Percentiles rank a stretch among this genome's conserved stretches.
Evolutionary conservation across 2,329 filamentous ascomycete genomes (phyloP).

Genomic region (Cyclaneusma minus): DNA sequence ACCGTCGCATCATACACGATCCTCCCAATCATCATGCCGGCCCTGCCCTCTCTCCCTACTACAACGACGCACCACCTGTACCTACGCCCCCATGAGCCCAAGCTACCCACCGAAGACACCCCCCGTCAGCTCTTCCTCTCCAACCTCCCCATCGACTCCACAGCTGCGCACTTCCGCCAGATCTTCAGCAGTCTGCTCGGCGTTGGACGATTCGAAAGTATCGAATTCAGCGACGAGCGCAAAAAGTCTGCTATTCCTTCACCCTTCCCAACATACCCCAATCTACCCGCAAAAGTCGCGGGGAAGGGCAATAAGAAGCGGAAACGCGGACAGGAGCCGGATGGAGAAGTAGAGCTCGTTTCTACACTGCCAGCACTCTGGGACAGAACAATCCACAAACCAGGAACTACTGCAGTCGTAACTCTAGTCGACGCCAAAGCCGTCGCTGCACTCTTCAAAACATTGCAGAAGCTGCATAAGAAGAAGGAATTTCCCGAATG

Average conservation of each 20-base stretch:
- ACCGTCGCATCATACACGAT: constrained; percentile 15
- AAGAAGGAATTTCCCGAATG: constrained; percentile 48
- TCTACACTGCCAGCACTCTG: constrained; percentile 55
- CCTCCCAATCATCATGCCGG: constrained; percentile 10
- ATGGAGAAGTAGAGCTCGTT: constrained; percentile 40
- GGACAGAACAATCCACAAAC: constrained; percentile 53
- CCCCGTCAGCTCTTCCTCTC: constrained; percentile 76
- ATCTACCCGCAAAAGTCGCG: constrained; percentile 6
- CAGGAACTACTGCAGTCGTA: constrained; percentile 67
- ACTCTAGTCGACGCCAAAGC: constrained; percentile 73
- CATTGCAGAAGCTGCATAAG: constrained; percentile 45
- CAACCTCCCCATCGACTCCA: constrained; percentile 76
- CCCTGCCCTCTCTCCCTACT: constrained; percentile 10
- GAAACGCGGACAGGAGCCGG: constrained; percentile 25
- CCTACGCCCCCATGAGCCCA: constrained; percentile 68
- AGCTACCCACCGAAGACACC: constrained; percentile 57
- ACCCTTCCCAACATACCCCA: constrained; percentile 1
- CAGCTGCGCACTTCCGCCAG: constrained; percentile 57
- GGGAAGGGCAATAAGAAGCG: constrained; percentile 30
- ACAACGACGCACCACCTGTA: constrained; percentile 72
- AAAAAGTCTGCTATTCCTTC: constrained; percentile 13
- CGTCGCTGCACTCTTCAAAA: constrained; percentile 62
- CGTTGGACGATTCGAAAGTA: constrained; percentile 61
- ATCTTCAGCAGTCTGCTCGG: constrained; percentile 64
- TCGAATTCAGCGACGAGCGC: constrained; percentile 55